Evolutionary conservation across 163 green algal genomes (phyloP), one percentile per base, ranked within the genome.

Genomic region (Volvox carteri): DNA sequence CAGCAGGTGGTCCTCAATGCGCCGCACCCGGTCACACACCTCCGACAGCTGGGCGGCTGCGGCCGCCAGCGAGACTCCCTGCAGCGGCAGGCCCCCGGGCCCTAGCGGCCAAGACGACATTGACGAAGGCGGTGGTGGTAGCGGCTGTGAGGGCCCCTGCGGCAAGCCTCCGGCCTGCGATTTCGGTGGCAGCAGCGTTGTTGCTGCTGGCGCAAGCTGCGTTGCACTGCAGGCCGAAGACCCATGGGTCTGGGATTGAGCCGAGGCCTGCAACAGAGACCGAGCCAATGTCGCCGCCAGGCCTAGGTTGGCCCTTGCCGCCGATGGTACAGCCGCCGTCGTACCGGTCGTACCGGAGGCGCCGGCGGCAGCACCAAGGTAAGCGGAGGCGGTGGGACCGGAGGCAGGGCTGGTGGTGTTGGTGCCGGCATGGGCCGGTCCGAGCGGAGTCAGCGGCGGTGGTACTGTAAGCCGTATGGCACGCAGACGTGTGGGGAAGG

Each of bases 1-100:
- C 73, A 80, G 5, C 25, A 88, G 16, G 50, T 74, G 68, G 35
- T 42, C 35, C 68, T 88, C 83, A 0, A 88, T 58, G 23, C 83
- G 67, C 48, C 37, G 67, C 68, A 88, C 28, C 2, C 83, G 83
- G 11, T 70, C 68, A 23, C 50, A 30, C 37, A 81, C 19, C 35
- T 88, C 83, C 1, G 33, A 2, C 23, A 88, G 48, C 83, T 81
- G 68, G 0, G 25, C 35, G 39, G 75, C 0, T 0, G 81, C 81
- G 33, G 56, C 33, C 7, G 56, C 58, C 78, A 86, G 78, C 41
- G 54, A 6, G 19, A 35, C 77, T 28, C 30, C 25, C 75, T 70
- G 75, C 44, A 50, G 16, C 30, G 11, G 19, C 14, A 50, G 14
- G 25, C 48, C 39, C 44, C 14, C 25, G 25, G 54, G 8, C 54